Evolutionary conservation across 305 asterid genomes (phyloP).

Genomic region (Fraxinus baroniana): DNA sequence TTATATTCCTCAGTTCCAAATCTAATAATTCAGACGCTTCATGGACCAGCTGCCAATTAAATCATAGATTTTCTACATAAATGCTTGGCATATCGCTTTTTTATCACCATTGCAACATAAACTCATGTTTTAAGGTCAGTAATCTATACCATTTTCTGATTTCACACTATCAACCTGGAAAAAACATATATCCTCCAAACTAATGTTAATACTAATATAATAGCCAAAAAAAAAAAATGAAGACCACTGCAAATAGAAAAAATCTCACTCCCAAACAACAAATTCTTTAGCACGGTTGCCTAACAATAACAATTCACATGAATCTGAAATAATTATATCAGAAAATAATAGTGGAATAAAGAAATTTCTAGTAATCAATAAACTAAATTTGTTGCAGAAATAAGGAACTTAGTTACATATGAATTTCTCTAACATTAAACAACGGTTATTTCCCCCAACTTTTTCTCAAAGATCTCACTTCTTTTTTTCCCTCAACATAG

Average conservation of each 20-base stretch:
- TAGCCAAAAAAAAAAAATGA: not conserved
- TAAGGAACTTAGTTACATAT: not conserved
- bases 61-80: not conserved
- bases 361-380: not conserved
- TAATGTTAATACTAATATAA: not conserved
- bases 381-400: not conserved
- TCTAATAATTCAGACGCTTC: not conserved
- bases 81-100: not conserved
- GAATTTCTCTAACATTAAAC: not conserved
- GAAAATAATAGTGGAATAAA: not conserved
- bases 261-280: not conserved
- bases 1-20: not conserved
- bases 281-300: not conserved
- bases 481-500: not conserved
- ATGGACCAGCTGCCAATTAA: not conserved
- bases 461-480: not conserved
- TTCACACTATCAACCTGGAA: not conserved
- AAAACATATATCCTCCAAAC: not conserved
- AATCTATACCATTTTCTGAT: not conserved
- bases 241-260: not conserved
- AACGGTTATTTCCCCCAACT: not conserved
- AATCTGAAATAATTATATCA: not conserved
- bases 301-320: not conserved
- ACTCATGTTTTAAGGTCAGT: not conserved
- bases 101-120: not conserved